Percentiles rank a stretch among this genome's conserved stretches.
Conservation (phyloP, 1,284 basidiomycete species). For the Trichosporon sp. region DNA sequence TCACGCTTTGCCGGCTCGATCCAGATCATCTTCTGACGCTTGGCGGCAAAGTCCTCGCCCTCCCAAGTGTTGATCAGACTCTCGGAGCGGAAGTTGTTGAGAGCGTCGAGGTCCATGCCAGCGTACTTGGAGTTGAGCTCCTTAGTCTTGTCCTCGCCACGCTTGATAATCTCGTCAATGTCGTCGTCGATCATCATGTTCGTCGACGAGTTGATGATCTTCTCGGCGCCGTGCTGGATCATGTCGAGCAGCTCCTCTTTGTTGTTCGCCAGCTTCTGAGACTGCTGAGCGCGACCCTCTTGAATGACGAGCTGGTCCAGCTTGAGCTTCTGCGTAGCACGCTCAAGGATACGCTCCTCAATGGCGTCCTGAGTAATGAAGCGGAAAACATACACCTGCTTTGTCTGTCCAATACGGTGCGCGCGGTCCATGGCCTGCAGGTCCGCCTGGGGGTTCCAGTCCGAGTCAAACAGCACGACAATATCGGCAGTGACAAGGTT, state of each 20-base stretch:
- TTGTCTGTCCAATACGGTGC: slow-evolving; percentile 96
- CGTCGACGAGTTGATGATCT: slow-evolving; percentile 73
- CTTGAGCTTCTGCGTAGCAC: slow-evolving; percentile 92
- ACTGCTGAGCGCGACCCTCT: slow-evolving; percentile 66
- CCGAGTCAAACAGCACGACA: slow-evolving; percentile 95
- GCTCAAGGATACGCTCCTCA: slow-evolving; percentile 93
- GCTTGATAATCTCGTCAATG: slow-evolving; percentile 87
- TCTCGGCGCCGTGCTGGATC: slow-evolving; percentile 97
- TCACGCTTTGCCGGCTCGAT: slow-evolving; percentile 93
- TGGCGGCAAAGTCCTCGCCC: slow-evolving; percentile 78
- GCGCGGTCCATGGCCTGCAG: slow-evolving; percentile 99
- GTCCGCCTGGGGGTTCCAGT: slow-evolving; percentile 99
- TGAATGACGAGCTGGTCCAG: slow-evolving; percentile 97
- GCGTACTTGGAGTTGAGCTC: slow-evolving; percentile 91
- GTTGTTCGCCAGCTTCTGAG: slow-evolving; percentile 59
- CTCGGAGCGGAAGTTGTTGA: slow-evolving; percentile 95
- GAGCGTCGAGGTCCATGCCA: slow-evolving; percentile 83
- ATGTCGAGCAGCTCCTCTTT: slow-evolving; percentile 97
- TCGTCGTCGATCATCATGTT: slow-evolving; percentile 79
- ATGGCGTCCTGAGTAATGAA: slow-evolving; percentile 96
- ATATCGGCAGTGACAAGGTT: slow-evolving; percentile 93
- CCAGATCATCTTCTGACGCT: slow-evolving; percentile 63
- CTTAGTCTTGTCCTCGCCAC: slow-evolving; percentile 84
- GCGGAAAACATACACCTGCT: slow-evolving; percentile 96
- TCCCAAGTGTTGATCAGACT: slow-evolving; percentile 86